phyloP scores from a whole-genome alignment of 495 filamentous ascomycete species.

The Pyrenula massariospora region DNA sequence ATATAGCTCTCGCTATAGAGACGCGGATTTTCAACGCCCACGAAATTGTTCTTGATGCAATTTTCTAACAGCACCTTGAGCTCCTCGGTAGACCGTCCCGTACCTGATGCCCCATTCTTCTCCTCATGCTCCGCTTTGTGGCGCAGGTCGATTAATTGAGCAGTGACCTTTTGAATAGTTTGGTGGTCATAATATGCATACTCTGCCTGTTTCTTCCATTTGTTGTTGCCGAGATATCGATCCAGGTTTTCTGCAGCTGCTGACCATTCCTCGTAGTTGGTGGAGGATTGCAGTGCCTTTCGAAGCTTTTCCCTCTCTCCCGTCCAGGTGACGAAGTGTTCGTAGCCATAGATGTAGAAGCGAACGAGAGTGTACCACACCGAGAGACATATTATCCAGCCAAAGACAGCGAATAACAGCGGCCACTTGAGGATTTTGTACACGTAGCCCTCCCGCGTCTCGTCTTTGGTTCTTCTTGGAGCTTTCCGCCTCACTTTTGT shows the following conservation, averaged over 20 bases:
- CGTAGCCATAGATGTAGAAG: constrained; percentile 80
- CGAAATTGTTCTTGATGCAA: constrained; percentile 95
- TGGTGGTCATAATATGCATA: constrained; percentile 91
- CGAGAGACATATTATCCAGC: constrained; percentile 62
- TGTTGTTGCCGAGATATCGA: constrained; percentile 64
- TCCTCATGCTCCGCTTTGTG: constrained; percentile 43
- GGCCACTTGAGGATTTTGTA: constrained; percentile 89
- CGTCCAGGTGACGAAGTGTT: constrained; percentile 47
- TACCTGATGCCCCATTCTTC: constrained; percentile 5
- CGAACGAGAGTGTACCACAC: constrained; percentile 71
- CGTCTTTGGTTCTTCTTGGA: constrained; percentile 58
- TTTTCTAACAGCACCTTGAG: constrained; percentile 67
- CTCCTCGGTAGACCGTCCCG: constrained; percentile 40
- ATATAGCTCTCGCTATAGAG: constrained; percentile 95
- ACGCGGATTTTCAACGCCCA: constrained; percentile 84
- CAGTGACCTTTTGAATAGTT: constrained; percentile 63
- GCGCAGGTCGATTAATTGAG: constrained; percentile 54
- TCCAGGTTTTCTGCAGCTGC: constrained; percentile 68
- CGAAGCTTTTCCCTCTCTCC: constrained; percentile 62
- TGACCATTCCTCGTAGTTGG: constrained; percentile 73
- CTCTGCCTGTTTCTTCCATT: constrained; percentile 78
- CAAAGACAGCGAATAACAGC: constrained; percentile 61
- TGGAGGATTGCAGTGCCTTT: constrained; percentile 54
- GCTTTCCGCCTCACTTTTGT: constrained; percentile 29
- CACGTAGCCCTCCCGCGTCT: constrained; percentile 85